Conservation (phyloP, 768 basidiomycete species). For the Auriscalpium orientale region DNA sequence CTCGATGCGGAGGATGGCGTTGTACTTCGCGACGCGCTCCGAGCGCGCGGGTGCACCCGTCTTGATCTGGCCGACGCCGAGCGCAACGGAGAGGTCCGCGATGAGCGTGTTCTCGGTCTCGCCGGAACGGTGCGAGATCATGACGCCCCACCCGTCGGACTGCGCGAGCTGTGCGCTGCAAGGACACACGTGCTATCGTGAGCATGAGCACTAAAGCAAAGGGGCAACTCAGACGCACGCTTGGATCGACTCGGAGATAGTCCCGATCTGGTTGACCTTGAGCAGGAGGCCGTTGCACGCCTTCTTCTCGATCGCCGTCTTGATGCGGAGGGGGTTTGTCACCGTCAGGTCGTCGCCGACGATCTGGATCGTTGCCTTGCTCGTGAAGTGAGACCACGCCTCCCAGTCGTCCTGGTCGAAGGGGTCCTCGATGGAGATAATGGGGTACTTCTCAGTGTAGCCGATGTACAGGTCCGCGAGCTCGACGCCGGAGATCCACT, state of each 20-base stretch:
- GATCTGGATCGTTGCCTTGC: slow-evolving; percentile 73
- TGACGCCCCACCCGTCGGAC: slow-evolving; percentile 97
- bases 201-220: neutral
- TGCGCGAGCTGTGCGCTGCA: slow-evolving; percentile 88
- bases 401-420: slow-evolving; percentile 99
- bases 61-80: slow-evolving; percentile 94
- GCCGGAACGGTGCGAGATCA: slow-evolving; percentile 98
- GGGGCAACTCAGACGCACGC: slow-evolving; percentile 54
- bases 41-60: slow-evolving; percentile 94
- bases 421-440: slow-evolving; percentile 93
- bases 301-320: slow-evolving; percentile 99
- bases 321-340: slow-evolving; percentile 95
- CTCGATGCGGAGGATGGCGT: slow-evolving; percentile 85
- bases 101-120: slow-evolving; percentile 98
- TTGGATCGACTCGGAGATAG: slow-evolving; percentile 97
- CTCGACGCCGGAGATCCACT: slow-evolving; percentile 90
- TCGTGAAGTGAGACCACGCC: slow-evolving; percentile 91
- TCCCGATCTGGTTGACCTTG: slow-evolving; percentile 99
- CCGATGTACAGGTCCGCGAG: slow-evolving; percentile 88
- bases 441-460: slow-evolving; percentile 91
- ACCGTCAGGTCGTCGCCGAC: slow-evolving; percentile 97
- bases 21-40: slow-evolving; percentile 97
- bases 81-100: slow-evolving; percentile 90
- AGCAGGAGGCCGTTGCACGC: slow-evolving; percentile 97
- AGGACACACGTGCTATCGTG: neutral